Conservation (phyloP, 192 early-diverging fungal species). For the Chytriomyces hyalinus region DNA sequence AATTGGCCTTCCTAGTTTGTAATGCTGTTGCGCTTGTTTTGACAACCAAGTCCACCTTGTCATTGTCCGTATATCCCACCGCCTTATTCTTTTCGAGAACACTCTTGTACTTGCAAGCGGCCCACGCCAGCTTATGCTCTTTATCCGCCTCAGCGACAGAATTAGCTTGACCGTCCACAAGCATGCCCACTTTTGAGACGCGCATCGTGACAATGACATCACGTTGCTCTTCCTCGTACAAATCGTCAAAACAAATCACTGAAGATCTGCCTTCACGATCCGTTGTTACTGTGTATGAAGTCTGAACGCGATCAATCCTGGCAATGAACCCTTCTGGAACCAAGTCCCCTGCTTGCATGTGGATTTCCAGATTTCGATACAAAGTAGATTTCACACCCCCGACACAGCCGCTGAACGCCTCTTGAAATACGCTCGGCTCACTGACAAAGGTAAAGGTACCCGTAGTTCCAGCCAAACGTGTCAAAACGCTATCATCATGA, state of each 20-base stretch:
- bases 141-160: neutral
- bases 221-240: constrained; percentile 36
- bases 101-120: neutral
- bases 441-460: constrained; percentile 34
- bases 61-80: neutral
- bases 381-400: constrained; percentile 28
- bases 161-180: neutral
- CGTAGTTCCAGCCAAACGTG: neutral
- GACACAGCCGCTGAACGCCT: constrained; percentile 21
- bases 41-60: neutral
- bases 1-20: neutral
- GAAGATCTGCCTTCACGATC: neutral
- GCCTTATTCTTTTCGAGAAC: neutral
- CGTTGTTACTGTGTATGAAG: neutral
- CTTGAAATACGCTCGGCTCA: constrained; percentile 12
- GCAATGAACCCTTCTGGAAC: neutral
- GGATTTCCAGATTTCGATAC: neutral
- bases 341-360: neutral
- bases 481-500: constrained; percentile 13
- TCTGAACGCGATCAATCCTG: neutral
- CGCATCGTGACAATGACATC: constrained; percentile 18
- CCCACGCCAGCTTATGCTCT: neutral
- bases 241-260: constrained; percentile 8
- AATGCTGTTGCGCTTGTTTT: neutral
- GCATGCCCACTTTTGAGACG: neutral